A percentile compares a stretch with the other conserved stretches of the same genome.
phyloP scores from a whole-genome alignment of 345 rosid genomes.

The Corymbia maculata region DNA sequence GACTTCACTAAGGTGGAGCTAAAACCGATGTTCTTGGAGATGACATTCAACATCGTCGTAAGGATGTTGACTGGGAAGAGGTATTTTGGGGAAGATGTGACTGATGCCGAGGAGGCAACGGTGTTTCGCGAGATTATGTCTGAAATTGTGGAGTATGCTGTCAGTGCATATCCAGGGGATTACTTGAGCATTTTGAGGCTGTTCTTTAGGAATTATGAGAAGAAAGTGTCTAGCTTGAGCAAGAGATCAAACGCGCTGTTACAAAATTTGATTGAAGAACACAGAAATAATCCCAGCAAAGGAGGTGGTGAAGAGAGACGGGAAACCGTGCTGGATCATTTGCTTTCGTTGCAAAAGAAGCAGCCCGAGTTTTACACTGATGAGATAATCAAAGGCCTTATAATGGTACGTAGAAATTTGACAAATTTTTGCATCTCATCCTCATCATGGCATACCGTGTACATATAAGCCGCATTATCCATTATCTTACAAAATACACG shows the following conservation, averaged over 20 bases:
- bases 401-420: slow-evolving; percentile 13
- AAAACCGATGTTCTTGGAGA: slow-evolving; percentile 15
- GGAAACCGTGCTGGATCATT: slow-evolving; percentile 30
- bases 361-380: slow-evolving; percentile 37
- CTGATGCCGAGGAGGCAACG: slow-evolving; percentile 13
- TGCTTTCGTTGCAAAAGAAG: slow-evolving; percentile 22
- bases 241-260: slow-evolving; percentile 15
- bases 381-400: slow-evolving; percentile 36
- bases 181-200: slow-evolving; percentile 24
- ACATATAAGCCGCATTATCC: neutral
- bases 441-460: neutral
- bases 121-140: slow-evolving; percentile 11
- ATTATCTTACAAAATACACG: neutral
- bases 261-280: slow-evolving; percentile 26
- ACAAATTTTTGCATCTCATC: neutral
- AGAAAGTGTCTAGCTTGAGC: slow-evolving; percentile 4
- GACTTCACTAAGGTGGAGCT: slow-evolving; percentile 26
- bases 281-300: neutral
- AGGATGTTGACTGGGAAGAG: slow-evolving; percentile 34
- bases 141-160: slow-evolving; percentile 2
- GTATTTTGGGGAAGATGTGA: slow-evolving; percentile 28
- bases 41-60: slow-evolving; percentile 25
- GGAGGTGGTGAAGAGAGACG: neutral
- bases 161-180: slow-evolving; percentile 22
- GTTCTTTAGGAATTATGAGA: slow-evolving; percentile 1